Evolutionary conservation across 2,329 filamentous ascomycete species (phyloP), one percentile per base, ranked within the genome.

Genomic region (Plectosphaerella plurivora): DNA sequence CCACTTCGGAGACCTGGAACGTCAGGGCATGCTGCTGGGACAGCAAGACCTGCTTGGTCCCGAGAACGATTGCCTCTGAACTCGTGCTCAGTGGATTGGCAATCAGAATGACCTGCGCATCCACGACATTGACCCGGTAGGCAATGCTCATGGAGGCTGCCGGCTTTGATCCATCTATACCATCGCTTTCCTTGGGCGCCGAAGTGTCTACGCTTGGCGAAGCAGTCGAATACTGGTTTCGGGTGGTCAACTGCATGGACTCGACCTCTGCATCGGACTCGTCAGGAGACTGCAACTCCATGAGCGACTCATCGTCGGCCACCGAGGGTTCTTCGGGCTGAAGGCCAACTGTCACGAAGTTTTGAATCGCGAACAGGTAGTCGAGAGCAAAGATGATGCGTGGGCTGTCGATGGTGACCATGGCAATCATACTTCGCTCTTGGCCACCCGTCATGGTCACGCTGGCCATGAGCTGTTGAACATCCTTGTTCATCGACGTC

Each of bases 401-500:
- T 2, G 94, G 94, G 60, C 94, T 99, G 64, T 99, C 94, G 55
- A 99, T 85, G 0, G 92, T 96, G 53, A 97, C 82, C 69, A 99
- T 88, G 2, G 90, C 91, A 62, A 97, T 95, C 52, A 97, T 71
- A 65, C 86, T 89, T 54, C 85, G 84, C 41, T 96, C 88, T 35
- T 84, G 76, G 4, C 91, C 91, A 15, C 91, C 89, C 1, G 92
- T 91, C 70, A 99, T 95, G 0, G 92, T 95, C 4, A 99, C 75
- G 65, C 89, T 97, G 16, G 94, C 94, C 94, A 99, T 99, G 64
- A 99, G 92, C 62, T 99, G 95, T 67, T 97, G 92, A 45, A 94
- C 91, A 52, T 92, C 88, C 60, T 91, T 93, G 69, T 97, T 97
- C 63, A 92, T 91, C 51, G 96, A 86, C 2, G 92, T 92, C 94